phyloP scores from a whole-genome alignment of 2,329 filamentous ascomycete species.

The Pseudopyrenochaeta lycopersici region DNA sequence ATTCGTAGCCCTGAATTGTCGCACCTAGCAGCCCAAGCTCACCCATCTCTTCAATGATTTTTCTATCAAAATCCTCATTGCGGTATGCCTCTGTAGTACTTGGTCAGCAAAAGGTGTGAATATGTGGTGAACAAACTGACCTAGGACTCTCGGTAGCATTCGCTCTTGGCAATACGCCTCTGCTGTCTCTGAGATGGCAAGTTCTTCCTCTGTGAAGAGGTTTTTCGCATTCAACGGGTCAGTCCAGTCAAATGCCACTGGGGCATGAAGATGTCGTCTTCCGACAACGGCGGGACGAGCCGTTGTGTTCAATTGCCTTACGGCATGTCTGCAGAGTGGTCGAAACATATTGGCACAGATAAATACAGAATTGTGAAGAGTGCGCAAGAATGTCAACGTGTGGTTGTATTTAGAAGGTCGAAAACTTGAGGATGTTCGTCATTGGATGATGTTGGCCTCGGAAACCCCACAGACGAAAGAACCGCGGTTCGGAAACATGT shows the following conservation, averaged over 20 bases:
- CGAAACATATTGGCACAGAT: conserved; percentile 52
- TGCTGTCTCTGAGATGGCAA: conserved; percentile 88
- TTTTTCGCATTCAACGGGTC: conserved; percentile 81
- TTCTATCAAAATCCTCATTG: conserved; percentile 84
- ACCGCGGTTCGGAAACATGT: conserved; percentile 35
- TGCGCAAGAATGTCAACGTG: neutral
- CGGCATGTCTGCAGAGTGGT: conserved; percentile 50
- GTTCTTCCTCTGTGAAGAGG: conserved; percentile 87
- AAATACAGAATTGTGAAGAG: neutral
- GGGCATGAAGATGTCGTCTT: conserved; percentile 54
- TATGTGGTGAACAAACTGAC: conserved; percentile 58
- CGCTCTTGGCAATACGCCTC: conserved; percentile 94
- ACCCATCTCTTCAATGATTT: conserved; percentile 91
- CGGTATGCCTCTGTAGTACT: conserved; percentile 76
- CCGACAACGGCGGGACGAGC: conserved; percentile 38
- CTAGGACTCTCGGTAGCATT: conserved; percentile 83
- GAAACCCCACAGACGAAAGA: conserved; percentile 26
- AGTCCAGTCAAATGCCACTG: conserved; percentile 81
- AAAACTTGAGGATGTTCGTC: conserved; percentile 4
- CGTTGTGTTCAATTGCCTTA: conserved; percentile 49
- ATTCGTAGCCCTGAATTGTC: conserved; percentile 86
- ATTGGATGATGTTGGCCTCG: conserved; percentile 30
- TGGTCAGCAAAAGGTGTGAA: conserved; percentile 12
- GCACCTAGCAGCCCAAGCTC: conserved; percentile 88
- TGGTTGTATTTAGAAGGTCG: conserved; percentile 1